Evolutionary conservation across 2,329 filamentous ascomycete genomes (phyloP).

Genomic region (Cephalotrichum gorgonifer): DNA sequence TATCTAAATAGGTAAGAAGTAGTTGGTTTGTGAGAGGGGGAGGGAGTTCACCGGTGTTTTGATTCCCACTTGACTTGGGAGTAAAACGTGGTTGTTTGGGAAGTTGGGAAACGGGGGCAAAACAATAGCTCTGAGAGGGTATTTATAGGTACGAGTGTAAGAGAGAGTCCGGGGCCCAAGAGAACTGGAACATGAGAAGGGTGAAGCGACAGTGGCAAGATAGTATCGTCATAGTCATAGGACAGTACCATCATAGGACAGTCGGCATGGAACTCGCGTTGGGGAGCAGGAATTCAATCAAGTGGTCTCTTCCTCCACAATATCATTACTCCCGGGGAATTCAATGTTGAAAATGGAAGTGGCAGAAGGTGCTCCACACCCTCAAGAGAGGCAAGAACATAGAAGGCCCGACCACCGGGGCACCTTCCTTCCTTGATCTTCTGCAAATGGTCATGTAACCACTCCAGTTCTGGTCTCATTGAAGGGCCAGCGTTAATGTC

Average conservation of each 20-base stretch:
- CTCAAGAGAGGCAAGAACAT: not conserved
- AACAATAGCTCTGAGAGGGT: not conserved
- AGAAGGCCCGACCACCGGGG: not conserved
- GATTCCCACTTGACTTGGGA: not conserved
- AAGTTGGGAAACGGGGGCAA: not conserved
- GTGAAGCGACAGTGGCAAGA: not conserved
- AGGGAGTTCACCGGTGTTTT: not conserved
- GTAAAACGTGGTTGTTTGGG: not conserved
- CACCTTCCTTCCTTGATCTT: not conserved
- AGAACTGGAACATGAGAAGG: not conserved
- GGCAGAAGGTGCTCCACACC: slow-evolving; percentile 4
- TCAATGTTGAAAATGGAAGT: too few species aligned
- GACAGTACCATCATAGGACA: not conserved
- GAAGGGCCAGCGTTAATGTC: too few species aligned
- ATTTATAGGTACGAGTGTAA: not conserved
- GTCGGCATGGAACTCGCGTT: not conserved
- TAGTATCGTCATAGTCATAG: not conserved
- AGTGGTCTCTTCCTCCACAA: too few species aligned
- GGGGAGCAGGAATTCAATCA: not conserved
- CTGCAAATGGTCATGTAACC: not conserved
- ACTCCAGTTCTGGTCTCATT: too few species aligned
- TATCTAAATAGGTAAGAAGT: not conserved
- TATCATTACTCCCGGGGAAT: too few species aligned
- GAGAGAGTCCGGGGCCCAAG: too few species aligned
- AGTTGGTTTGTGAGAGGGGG: not conserved